Conservation (phyloP, 2,329 filamentous ascomycete genomes). For the Apiospora malaysiana region DNA sequence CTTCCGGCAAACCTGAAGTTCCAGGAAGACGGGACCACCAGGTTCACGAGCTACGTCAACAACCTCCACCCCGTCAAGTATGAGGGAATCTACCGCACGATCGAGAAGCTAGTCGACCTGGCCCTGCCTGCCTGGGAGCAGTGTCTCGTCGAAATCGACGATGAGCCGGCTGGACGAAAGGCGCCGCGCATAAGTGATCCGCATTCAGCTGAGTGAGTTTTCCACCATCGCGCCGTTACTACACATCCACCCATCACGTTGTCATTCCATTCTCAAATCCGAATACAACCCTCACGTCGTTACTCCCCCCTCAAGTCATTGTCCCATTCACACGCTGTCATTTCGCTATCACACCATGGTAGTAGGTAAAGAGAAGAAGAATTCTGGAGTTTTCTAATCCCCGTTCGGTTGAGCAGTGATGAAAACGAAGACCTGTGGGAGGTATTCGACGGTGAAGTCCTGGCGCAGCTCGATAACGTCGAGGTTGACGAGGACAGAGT, state of each 20-base stretch:
- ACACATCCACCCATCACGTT: no score
- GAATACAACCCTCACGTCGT: no score
- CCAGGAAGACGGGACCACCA: constrained; percentile 32
- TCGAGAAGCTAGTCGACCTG: constrained; percentile 44
- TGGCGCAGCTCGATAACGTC: background rate
- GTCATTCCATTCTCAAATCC: no score
- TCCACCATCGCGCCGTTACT: background rate
- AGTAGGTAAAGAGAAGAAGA: no score
- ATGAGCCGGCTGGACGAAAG: background rate
- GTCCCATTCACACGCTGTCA: no score
- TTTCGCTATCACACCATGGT: no score
- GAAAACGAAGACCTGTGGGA: background rate
- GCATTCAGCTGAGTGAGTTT: background rate
- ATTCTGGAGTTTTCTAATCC: no score
- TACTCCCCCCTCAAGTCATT: no score
- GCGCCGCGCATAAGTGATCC: background rate
- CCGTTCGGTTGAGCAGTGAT: background rate
- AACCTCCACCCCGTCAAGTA: constrained; percentile 47
- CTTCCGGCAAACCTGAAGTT: constrained; percentile 48
- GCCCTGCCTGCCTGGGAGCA: constrained; percentile 50
- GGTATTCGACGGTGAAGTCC: constrained; percentile 1
- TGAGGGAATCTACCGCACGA: constrained; percentile 39
- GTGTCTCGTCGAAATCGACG: constrained; percentile 26
- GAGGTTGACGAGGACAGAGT: background rate
- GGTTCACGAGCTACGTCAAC: constrained; percentile 52